Evolutionary conservation across 2,329 filamentous ascomycete species (phyloP).

Genomic region (Neofusicoccum parvum): DNA sequence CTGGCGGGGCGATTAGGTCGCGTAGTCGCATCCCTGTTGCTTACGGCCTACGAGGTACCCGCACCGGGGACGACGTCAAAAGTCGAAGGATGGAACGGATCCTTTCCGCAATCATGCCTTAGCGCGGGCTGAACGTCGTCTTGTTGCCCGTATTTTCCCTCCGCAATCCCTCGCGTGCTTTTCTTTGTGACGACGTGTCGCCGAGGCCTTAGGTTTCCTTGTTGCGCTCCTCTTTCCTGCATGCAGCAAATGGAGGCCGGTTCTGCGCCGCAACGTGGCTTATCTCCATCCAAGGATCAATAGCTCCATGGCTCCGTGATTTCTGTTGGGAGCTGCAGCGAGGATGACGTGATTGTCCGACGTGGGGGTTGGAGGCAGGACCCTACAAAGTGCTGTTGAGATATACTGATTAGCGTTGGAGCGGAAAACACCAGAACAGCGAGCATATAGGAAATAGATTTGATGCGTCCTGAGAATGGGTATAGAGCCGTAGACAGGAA

Average conservation of each 20-base stretch:
- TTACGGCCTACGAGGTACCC: background rate
- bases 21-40: background rate
- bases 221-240: background rate
- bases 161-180: background rate
- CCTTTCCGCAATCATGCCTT: background rate
- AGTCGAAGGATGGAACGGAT: background rate
- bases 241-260: background rate
- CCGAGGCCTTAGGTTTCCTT: background rate
- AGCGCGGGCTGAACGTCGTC: background rate
- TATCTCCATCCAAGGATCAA: background rate
- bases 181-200: background rate
- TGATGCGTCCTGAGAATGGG: background rate
- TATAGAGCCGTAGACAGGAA: background rate
- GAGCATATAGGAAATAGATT: background rate
- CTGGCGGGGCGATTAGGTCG: background rate
- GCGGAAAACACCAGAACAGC: background rate
- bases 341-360: background rate
- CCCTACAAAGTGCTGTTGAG: background rate
- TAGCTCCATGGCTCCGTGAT: background rate
- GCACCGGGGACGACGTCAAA: background rate
- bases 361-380: background rate
- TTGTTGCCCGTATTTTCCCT: background rate
- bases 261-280: background rate
- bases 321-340: background rate
- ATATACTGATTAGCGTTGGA: background rate